A percentile compares a stretch with the other conserved stretches of the same genome.
Evolutionary conservation across 768 basidiomycete genomes (phyloP).

Genomic region (Tulasnella sp.): DNA sequence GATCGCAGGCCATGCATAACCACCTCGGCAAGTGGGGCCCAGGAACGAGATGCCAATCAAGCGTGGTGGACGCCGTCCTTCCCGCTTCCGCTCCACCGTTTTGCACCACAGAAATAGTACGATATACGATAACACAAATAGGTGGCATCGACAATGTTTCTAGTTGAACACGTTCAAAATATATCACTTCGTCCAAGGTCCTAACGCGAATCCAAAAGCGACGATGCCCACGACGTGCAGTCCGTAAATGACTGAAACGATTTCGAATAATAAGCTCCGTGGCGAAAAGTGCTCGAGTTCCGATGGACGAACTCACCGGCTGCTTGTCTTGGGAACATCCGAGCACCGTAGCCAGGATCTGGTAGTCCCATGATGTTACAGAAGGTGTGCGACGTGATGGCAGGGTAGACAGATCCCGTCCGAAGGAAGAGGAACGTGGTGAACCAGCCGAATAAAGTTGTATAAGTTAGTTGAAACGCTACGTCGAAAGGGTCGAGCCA

Average conservation of each 20-base stretch:
- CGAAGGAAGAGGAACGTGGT: constrained; percentile 81
- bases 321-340: constrained; percentile 50
- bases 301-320: constrained; percentile 44
- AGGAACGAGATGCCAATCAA: no score
- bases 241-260: constrained; percentile 48
- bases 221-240: constrained; percentile 60
- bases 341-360: constrained; percentile 55
- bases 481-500: neutral
- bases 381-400: constrained; percentile 78
- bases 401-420: constrained; percentile 70
- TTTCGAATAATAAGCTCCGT: constrained; percentile 20
- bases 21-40: no score
- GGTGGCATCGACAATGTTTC: neutral
- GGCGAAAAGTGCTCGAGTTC: constrained; percentile 27
- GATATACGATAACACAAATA: neutral
- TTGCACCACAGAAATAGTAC: neutral
- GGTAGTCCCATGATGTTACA: constrained; percentile 96
- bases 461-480: constrained; percentile 90
- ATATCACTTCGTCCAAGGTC: constrained; percentile 41
- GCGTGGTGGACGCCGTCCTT: no score
- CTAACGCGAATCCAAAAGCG: constrained; percentile 54
- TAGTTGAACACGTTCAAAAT: neutral
- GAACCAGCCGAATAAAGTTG: constrained; percentile 88
- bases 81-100: no score
- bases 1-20: no score